Conservation (phyloP, 495 filamentous ascomycete genomes). For the Xylaria scruposa region DNA sequence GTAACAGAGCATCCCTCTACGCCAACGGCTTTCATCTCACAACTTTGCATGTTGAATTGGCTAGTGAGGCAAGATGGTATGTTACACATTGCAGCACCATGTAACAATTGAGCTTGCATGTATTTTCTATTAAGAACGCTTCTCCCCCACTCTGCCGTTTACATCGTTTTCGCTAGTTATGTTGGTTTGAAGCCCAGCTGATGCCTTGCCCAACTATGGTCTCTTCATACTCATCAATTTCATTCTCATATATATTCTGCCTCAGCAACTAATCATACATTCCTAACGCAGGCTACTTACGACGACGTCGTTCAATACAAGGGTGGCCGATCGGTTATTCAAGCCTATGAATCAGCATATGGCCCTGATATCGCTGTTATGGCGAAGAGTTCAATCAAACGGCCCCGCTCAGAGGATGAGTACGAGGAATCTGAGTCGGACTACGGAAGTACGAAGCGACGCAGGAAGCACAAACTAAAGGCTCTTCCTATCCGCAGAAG, state of each 20-base stretch:
- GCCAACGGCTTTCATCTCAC: background rate
- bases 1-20: conserved; percentile 2
- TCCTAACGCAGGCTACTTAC: conserved; percentile 14
- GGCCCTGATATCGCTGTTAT: background rate
- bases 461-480: conserved; percentile 15
- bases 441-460: conserved; percentile 5
- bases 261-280: conserved; percentile 1
- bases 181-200: background rate
- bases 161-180: background rate
- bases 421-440: conserved; percentile 43
- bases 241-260: background rate
- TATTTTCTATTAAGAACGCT: background rate
- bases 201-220: background rate
- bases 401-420: conserved; percentile 36
- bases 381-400: conserved; percentile 21
- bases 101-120: background rate
- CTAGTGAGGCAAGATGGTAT: conserved; percentile 23
- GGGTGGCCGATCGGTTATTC: conserved; percentile 27
- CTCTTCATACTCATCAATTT: background rate
- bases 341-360: conserved; percentile 14
- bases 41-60: background rate
- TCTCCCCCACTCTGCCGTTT: background rate
- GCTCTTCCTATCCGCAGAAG: conserved; percentile 27
- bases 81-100: conserved; percentile 10
- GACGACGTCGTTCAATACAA: conserved; percentile 27